These are phyloP conservation scores for Neurospora sp. DNA, from an alignment of 495 filamentous ascomycete species.

Conservation along the genomic window DNA sequence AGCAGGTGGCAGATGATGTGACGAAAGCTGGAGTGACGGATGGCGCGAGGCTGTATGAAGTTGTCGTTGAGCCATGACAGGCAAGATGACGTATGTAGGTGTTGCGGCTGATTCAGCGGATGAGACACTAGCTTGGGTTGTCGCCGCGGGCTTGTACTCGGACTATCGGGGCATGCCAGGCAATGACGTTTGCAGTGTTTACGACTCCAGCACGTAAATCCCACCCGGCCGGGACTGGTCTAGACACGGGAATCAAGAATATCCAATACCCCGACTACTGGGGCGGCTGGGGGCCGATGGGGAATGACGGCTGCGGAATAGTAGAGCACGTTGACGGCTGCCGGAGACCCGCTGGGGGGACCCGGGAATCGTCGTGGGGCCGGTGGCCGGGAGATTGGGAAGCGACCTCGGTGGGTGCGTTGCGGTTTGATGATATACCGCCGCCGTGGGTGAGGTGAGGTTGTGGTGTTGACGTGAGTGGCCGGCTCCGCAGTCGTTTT, in stretches of 20 bases:
- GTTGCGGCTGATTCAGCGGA: neutral
- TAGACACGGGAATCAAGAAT: neutral
- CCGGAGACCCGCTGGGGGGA: neutral
- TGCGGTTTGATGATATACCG: neutral
- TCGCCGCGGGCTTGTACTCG: neutral
- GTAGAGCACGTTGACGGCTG: neutral
- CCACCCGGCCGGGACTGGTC: neutral
- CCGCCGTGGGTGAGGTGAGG: neutral
- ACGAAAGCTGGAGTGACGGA: neutral
- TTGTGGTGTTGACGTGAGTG: neutral
- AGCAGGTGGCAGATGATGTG: neutral
- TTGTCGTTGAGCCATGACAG: neutral
- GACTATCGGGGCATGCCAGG: neutral
- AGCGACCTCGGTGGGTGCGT: neutral
- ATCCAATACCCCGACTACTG: neutral
- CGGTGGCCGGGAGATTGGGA: neutral
- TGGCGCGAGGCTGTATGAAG: neutral
- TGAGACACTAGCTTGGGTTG: neutral
- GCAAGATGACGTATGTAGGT: neutral
- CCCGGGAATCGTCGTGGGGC: neutral
- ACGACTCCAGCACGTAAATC: neutral
- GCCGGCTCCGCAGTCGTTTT: neutral
- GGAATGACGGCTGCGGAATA: neutral
- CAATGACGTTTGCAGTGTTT: neutral
- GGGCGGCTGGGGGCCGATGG: neutral